Evolutionary conservation across 495 filamentous ascomycete genomes (phyloP), one percentile per base, ranked within the genome.

Genomic region (Choiromyces venosus): DNA sequence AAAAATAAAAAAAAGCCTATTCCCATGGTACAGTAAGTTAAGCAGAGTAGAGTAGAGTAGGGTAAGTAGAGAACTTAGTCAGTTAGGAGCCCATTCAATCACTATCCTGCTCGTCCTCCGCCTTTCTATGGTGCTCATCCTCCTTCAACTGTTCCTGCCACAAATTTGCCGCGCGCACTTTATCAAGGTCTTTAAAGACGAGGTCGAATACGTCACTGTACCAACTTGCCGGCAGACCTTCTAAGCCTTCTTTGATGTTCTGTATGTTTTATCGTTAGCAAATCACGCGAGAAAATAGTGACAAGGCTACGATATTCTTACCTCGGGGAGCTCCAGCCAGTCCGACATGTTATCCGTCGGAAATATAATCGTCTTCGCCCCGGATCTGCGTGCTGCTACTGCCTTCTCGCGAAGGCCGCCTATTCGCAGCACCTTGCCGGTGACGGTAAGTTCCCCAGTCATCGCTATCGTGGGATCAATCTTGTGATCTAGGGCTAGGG

Each of bases 361-460:
- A 86, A 99, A 99, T 79, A 99, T 90, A 79, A 99, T 89, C 85
- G 88, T 97, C 85, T 90, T 95, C 73, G 93, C 96, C 72, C 96
- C 96, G 66, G 96, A 95, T 71, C 96, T 87, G 75, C 94, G 87
- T 67, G 96, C 96, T 67, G 96, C 96, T 68, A 99, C 95, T n/a
- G 95, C 97, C 89, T 99, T 99, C 87, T 99, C 96, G 71, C 96
- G 86, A 78, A 99, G 84, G 0, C 96, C 96, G 37, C 96, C 96
- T 84, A 99, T 99, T 78, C 96, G 87, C 70, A 99, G 84, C 8
- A 99, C 94, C 83, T 98, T 98, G 38, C 96, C 96, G 33, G 96
- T 99, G 68, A 99, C 91, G 0, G 96, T 99, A 76, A 99, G 84
- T 84, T 99, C 96, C 76, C 96, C 96, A 33, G 96, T 99, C 96